These are phyloP conservation scores for Phytophthora fragariaefolia DNA, from an alignment of 352 stramenopile species.

Conservation along the genomic window DNA sequence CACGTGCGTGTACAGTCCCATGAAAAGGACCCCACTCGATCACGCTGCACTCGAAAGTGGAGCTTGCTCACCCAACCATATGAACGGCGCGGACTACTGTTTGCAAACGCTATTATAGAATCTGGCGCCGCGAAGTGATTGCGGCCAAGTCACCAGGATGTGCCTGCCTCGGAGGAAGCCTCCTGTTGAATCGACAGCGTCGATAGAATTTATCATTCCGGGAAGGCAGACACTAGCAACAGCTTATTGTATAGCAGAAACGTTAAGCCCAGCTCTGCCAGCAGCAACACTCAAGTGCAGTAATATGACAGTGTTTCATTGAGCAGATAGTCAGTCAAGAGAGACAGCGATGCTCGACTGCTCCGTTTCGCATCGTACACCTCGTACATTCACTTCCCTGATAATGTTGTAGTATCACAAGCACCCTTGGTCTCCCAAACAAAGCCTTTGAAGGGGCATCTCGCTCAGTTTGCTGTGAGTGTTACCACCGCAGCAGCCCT, in stretches of 20 bases:
- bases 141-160: constrained; percentile 14
- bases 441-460: not conserved
- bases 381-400: not conserved
- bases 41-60: constrained; percentile 17
- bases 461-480: not conserved
- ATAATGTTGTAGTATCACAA: not conserved
- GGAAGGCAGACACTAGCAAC: not conserved
- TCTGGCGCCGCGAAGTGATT: constrained; percentile 6
- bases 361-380: not conserved
- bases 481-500: constrained; percentile 41
- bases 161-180: too few species aligned
- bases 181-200: too few species aligned
- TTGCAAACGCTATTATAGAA: constrained; percentile 5
- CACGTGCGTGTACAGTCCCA: constrained; percentile 1
- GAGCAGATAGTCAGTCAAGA: constrained; percentile 2
- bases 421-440: too few species aligned
- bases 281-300: not conserved
- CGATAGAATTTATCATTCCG: too few species aligned
- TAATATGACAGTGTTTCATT: constrained; percentile 2
- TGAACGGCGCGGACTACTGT: constrained; percentile 18
- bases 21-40: constrained; percentile 21
- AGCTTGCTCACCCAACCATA: constrained; percentile 17
- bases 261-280: too few species aligned
- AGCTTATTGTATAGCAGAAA: too few species aligned
- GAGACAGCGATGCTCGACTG: not conserved